A percentile compares a stretch with the other conserved stretches of the same genome.
phyloP scores from a whole-genome alignment of 306 rosid species.

The Leucaena leucocephala region DNA sequence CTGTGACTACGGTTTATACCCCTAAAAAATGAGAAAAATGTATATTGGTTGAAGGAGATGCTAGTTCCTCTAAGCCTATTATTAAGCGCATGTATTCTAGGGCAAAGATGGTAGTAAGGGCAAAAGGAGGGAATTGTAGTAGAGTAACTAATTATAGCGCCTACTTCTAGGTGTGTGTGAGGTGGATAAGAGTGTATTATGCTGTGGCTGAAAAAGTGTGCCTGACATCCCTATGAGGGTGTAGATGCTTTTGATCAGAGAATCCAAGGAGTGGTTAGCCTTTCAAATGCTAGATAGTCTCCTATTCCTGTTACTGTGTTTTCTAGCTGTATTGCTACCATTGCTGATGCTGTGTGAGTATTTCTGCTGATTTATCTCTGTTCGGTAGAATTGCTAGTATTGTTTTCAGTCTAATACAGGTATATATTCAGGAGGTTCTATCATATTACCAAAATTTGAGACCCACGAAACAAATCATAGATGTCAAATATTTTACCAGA shows the following conservation, averaged over 20 bases:
- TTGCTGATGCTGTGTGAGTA: not conserved
- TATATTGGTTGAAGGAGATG: not conserved
- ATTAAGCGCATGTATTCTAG: not conserved
- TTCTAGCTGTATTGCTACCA: not conserved
- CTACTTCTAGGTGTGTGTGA: not conserved
- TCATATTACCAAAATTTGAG: constrained; percentile 26
- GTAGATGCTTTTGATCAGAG: not conserved
- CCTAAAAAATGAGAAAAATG: not conserved
- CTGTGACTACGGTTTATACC: not conserved
- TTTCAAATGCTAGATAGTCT: not conserved
- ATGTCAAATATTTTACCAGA: constrained; percentile 9
- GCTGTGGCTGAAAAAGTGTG: not conserved
- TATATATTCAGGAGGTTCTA: not conserved
- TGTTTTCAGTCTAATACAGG: not conserved
- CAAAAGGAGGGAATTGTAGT: not conserved
- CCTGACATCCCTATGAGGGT: not conserved
- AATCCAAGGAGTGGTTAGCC: not conserved
- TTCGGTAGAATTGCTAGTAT: not conserved
- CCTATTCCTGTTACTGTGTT: not conserved
- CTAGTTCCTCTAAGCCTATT: not conserved
- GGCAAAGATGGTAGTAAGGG: not conserved
- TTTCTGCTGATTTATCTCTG: not conserved
- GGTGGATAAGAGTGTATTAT: not conserved
- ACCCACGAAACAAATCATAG: constrained; percentile 27
- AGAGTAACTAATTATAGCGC: not conserved